Percentiles rank a stretch among this genome's conserved stretches.
Conservation (phyloP, 2,329 filamentous ascomycete species). For the Nemania sp. region DNA sequence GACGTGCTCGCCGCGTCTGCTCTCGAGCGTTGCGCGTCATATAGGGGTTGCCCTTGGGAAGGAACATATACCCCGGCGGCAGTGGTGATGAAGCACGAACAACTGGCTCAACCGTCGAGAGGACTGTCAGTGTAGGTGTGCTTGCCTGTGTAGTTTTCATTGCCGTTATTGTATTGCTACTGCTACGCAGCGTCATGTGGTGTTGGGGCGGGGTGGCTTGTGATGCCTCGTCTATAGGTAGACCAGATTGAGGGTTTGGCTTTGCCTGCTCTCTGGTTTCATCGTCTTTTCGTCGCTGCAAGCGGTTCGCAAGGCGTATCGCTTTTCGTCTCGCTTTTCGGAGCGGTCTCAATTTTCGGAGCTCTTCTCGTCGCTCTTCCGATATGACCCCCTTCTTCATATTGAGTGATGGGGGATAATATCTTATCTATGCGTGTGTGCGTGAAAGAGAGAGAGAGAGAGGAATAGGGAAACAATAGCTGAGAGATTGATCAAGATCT, state of each 20-base stretch:
- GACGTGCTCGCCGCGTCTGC: constrained; percentile 7
- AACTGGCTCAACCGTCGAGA: constrained; percentile 13
- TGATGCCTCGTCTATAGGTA: background rate
- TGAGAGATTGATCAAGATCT: background rate
- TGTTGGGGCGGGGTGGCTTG: background rate
- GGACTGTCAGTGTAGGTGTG: background rate
- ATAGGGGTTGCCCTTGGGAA: constrained; percentile 19
- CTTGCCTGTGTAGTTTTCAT: background rate
- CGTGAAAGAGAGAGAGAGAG: too few species aligned
- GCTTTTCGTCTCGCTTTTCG: too few species aligned
- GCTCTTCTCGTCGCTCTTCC: too few species aligned
- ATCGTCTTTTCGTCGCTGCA: too few species aligned
- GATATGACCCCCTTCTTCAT: background rate
- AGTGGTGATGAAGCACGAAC: constrained; percentile 16
- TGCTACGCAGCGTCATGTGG: constrained; percentile 1
- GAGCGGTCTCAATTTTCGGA: too few species aligned
- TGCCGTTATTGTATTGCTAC: background rate
- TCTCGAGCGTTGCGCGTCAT: constrained; percentile 21
- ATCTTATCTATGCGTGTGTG: too few species aligned
- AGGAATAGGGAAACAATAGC: background rate
- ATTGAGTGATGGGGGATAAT: background rate
- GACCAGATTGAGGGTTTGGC: background rate
- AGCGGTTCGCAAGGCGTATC: too few species aligned
- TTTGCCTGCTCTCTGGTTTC: too few species aligned
- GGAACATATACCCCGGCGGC: constrained; percentile 14